phyloP scores from a whole-genome alignment of 2,329 filamentous ascomycete species.

The Fusarium nygamai region DNA sequence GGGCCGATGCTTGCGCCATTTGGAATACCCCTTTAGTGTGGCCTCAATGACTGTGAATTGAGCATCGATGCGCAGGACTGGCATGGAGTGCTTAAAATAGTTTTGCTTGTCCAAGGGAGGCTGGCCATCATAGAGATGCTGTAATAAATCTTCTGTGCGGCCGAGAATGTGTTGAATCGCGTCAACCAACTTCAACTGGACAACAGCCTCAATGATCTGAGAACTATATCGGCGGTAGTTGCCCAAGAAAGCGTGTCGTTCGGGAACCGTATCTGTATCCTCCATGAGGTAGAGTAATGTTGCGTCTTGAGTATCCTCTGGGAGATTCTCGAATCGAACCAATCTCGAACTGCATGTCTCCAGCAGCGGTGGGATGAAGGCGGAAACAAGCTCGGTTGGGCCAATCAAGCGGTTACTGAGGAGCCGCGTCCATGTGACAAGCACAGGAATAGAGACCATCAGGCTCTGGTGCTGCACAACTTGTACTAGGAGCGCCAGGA shows the following conservation, averaged over 20 bases:
- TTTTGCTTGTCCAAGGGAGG: slow-evolving; percentile 70
- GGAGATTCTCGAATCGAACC: slow-evolving; percentile 86
- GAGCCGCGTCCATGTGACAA: slow-evolving; percentile 89
- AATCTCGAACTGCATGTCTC: slow-evolving; percentile 86
- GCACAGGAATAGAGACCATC: slow-evolving; percentile 89
- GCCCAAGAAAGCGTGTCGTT: slow-evolving; percentile 92
- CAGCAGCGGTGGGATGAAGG: slow-evolving; percentile 78
- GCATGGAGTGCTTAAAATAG: slow-evolving; percentile 75
- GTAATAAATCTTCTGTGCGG: slow-evolving; percentile 77
- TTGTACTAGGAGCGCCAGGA: slow-evolving; percentile 81
- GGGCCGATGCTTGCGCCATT: slow-evolving; percentile 67
- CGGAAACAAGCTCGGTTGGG: slow-evolving; percentile 67
- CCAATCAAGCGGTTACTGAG: slow-evolving; percentile 77
- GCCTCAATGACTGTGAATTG: slow-evolving; percentile 91
- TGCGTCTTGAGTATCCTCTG: slow-evolving; percentile 82
- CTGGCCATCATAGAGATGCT: slow-evolving; percentile 77
- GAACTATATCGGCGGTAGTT: slow-evolving; percentile 94
- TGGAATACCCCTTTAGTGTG: slow-evolving; percentile 86
- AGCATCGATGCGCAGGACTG: slow-evolving; percentile 84
- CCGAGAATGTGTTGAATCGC: slow-evolving; percentile 88
- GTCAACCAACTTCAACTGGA: slow-evolving; percentile 82
- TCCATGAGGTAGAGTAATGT: slow-evolving; percentile 86
- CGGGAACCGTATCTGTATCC: slow-evolving; percentile 93
- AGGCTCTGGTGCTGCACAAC: slow-evolving; percentile 88
- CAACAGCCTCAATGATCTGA: slow-evolving; percentile 87